A percentile compares a stretch with the other conserved stretches of the same genome.
Conservation (phyloP, 352 stramenopile species). For the Poterioochromonas sp. region DNA sequence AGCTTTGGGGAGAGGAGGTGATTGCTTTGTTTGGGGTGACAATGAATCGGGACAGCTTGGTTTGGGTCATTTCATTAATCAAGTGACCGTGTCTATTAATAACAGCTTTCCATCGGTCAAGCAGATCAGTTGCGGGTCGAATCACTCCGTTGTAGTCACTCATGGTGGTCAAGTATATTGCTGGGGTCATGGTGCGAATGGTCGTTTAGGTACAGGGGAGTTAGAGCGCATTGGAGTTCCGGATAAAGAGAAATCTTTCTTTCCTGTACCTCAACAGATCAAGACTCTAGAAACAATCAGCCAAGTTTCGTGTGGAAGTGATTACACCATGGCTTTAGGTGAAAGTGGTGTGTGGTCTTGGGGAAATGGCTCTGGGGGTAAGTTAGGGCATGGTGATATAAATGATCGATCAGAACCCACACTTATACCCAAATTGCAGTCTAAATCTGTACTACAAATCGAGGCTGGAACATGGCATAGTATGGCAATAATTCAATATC, state of each 20-base stretch:
- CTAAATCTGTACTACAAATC: neutral
- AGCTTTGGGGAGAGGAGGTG: constrained; percentile 40
- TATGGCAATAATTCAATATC: constrained; percentile 22
- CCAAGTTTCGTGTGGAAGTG: constrained; percentile 45
- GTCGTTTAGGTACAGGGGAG: constrained; percentile 46
- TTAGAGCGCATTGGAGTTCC: constrained; percentile 39
- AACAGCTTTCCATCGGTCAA: constrained; percentile 33
- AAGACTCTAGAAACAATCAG: constrained; percentile 42
- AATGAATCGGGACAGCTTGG: constrained; percentile 39
- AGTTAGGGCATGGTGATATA: constrained; percentile 50
- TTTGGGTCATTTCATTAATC: constrained; percentile 38
- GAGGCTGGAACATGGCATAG: constrained; percentile 34
- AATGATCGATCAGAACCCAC: constrained; percentile 33
- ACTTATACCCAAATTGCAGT: neutral
- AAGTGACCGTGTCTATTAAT: neutral
- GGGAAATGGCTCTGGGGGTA: constrained; percentile 48
- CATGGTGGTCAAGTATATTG: constrained; percentile 44
- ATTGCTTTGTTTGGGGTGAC: constrained; percentile 43
- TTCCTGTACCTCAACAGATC: constrained; percentile 42
- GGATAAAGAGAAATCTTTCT: constrained; percentile 39
- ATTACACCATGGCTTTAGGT: constrained; percentile 43
- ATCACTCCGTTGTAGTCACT: constrained; percentile 49
- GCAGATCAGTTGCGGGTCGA: constrained; percentile 46
- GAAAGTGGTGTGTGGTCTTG: constrained; percentile 45
- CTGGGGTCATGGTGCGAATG: constrained; percentile 50